Evolutionary conservation across 2,329 filamentous ascomycete genomes (phyloP).

Genomic region (Periglandula ipomoeae): DNA sequence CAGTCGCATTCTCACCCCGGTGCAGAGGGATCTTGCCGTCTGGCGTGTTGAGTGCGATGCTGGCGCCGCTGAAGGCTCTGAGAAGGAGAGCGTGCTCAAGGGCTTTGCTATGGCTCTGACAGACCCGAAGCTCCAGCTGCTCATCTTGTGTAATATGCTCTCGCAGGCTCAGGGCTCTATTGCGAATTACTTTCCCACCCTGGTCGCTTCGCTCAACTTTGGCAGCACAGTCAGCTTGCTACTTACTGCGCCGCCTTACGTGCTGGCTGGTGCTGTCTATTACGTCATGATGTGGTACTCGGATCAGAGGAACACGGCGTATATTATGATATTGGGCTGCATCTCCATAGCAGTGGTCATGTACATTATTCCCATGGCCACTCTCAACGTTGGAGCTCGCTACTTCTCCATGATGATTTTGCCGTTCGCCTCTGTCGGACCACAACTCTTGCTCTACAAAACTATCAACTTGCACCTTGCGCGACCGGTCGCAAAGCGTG

Average conservation of each 20-base stretch:
- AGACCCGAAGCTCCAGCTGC: slow-evolving; percentile 27
- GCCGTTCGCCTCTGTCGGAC: slow-evolving; percentile 24
- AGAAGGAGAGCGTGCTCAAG: slow-evolving; percentile 20
- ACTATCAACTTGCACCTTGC: slow-evolving; percentile 32
- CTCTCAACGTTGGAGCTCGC: slow-evolving; percentile 26
- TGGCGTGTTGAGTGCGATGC: slow-evolving; percentile 57
- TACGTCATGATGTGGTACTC: slow-evolving; percentile 26
- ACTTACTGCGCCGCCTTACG: slow-evolving; percentile 37
- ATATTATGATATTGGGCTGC: slow-evolving; percentile 25
- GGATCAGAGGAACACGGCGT: slow-evolving; percentile 26
- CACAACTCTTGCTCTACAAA: slow-evolving; percentile 31
- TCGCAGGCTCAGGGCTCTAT: slow-evolving; percentile 27
- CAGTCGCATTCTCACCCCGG: slow-evolving; percentile 28
- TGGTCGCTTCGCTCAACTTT: slow-evolving; percentile 24
- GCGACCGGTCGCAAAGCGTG: slow-evolving; percentile 31
- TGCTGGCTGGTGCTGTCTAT: slow-evolving; percentile 28
- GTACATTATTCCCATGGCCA: slow-evolving; percentile 29
- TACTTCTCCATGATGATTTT: slow-evolving; percentile 35
- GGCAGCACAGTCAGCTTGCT: slow-evolving; percentile 31
- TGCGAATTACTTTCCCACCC: slow-evolving; percentile 20
- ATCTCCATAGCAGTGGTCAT: slow-evolving; percentile 24
- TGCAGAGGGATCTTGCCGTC: slow-evolving; percentile 46
- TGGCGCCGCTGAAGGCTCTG: slow-evolving; percentile 26
- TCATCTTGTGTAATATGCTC: slow-evolving; percentile 29
- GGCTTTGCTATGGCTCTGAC: slow-evolving; percentile 21